Evolutionary conservation across 768 basidiomycete genomes (phyloP).

Genomic region (Jaapia argillacea): DNA sequence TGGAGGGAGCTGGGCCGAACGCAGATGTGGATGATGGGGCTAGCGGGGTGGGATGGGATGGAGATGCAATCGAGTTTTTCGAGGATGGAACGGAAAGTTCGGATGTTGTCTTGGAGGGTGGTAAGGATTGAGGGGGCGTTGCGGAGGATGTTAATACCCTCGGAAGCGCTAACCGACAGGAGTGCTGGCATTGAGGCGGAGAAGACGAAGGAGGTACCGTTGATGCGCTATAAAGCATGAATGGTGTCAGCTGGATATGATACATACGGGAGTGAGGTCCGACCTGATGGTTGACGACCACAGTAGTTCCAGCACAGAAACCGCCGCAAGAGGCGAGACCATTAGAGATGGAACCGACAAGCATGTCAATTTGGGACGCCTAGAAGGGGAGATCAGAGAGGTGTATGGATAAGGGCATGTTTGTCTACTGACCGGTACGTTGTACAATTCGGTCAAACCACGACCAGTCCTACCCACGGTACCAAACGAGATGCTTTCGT

Average conservation of each 20-base stretch:
- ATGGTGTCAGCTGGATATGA: neutral
- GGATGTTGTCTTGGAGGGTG: conserved; percentile 73
- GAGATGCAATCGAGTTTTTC: conserved; percentile 77
- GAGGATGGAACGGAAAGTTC: conserved; percentile 67
- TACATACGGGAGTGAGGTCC: conserved; percentile 1
- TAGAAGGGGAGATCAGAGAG: conserved; percentile 23
- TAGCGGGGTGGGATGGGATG: conserved; percentile 78
- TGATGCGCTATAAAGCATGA: conserved; percentile 61
- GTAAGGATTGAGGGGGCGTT: conserved; percentile 67
- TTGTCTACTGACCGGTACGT: conserved; percentile 62
- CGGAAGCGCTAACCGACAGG: conserved; percentile 79
- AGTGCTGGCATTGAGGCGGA: conserved; percentile 91
- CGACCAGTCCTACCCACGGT: conserved; percentile 88
- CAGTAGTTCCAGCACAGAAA: conserved; percentile 84
- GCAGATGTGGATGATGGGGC: conserved; percentile 82
- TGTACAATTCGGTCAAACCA: conserved; percentile 90
- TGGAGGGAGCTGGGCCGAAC: conserved; percentile 29
- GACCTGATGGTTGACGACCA: conserved; percentile 86
- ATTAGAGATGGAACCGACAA: conserved; percentile 84
- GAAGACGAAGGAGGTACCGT: conserved; percentile 91
- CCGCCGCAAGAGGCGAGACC: conserved; percentile 81
- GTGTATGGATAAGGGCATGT: neutral
- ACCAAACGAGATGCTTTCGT: conserved; percentile 92
- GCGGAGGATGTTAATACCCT: conserved; percentile 73
- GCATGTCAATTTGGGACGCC: conserved; percentile 89